Evolutionary conservation across 129 eudicot species (phyloP).

Genomic region (Ambrosia artemisiifolia): DNA sequence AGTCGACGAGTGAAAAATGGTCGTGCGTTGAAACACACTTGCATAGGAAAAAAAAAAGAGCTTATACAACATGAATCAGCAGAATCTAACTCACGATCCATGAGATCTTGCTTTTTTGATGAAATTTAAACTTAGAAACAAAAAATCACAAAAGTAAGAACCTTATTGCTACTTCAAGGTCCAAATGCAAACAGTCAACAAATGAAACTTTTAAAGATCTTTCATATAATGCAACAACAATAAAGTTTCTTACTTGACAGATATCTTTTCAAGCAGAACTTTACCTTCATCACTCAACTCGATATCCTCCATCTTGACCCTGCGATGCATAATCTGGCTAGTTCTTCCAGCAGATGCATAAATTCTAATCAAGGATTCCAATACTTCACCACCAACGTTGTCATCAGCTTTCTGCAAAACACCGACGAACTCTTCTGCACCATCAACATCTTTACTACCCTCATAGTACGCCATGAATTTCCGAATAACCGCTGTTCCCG

Average conservation of each 20-base stretch:
- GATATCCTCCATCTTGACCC: slow-evolving; percentile 87
- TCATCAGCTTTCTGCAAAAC: slow-evolving; percentile 54
- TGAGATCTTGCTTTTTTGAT: neutral
- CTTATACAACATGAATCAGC: neutral
- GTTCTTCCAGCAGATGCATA: slow-evolving; percentile 72
- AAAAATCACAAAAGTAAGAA: neutral
- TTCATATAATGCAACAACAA: slow-evolving; percentile 14
- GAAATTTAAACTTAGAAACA: neutral
- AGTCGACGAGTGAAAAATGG: too few relatives aligned
- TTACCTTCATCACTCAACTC: slow-evolving; percentile 79
- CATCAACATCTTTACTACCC: slow-evolving; percentile 62
- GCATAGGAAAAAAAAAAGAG: too few relatives aligned
- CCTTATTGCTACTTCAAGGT: slow-evolving; percentile 22
- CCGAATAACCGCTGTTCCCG: slow-evolving; percentile 31
- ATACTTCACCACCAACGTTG: slow-evolving; percentile 47
- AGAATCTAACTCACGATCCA: neutral
- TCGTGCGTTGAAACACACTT: too few relatives aligned
- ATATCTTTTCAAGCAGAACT: slow-evolving; percentile 57
- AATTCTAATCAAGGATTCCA: slow-evolving; percentile 71
- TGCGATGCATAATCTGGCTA: slow-evolving; percentile 52
- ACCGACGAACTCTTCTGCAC: slow-evolving; percentile 71
- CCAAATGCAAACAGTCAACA: slow-evolving; percentile 23
- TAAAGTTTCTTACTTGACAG: slow-evolving; percentile 35
- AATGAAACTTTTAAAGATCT: slow-evolving; percentile 8
- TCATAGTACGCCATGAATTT: slow-evolving; percentile 64